Evolutionary conservation across 352 stramenopile genomes (phyloP), one percentile per base, ranked within the genome.

Genomic region (Globisporangium perplexum): DNA sequence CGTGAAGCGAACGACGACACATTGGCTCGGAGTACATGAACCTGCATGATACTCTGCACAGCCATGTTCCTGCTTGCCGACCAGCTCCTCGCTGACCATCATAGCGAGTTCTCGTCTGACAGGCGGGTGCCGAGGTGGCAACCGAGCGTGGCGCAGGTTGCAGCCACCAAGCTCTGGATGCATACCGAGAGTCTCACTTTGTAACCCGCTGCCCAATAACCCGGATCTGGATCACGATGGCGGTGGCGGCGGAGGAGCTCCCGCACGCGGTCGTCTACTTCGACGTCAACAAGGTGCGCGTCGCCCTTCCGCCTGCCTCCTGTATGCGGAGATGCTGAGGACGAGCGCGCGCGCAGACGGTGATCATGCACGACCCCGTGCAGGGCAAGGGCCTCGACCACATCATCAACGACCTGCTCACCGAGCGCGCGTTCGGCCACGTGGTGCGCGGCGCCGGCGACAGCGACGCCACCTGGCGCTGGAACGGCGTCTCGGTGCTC

Each of bases 301-400:
- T 20, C 30, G 12, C 35, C 4, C 4, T 7, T 20, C 36, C 3
- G 15, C 49, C 30, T 56, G 3, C 30, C 7, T 35, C 4, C 38
- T 5, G 7, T 17, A 30, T 18, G 6, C 17, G 11, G 28, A 12
- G 20, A 14, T 26, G 42, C 44, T 26, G 24, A n/a, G n/a, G n/a
- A 2, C 30, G 15, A 42, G 23, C 8, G 14, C 12, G 14, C 43
- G 7, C 1, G 7, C 45, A 91, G 82, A 92, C 82, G 1, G 50
- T 90, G 43, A 92, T 92, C 50, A 90, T 92, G 82, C 77, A 89
- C 57, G 82, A 92, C 57, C 82, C 78, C 0, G 69, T 88, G 55
- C 82, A 92, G 58, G 77, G 75, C 58, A 92, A 92, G 63, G 74
- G 72, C 7, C 68, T 92, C n/a, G 52, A 54, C 2, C 55, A 87